Evolutionary conservation across 2,329 filamentous ascomycete species (phyloP).

Genomic region (Botrytis hyacinthi): DNA sequence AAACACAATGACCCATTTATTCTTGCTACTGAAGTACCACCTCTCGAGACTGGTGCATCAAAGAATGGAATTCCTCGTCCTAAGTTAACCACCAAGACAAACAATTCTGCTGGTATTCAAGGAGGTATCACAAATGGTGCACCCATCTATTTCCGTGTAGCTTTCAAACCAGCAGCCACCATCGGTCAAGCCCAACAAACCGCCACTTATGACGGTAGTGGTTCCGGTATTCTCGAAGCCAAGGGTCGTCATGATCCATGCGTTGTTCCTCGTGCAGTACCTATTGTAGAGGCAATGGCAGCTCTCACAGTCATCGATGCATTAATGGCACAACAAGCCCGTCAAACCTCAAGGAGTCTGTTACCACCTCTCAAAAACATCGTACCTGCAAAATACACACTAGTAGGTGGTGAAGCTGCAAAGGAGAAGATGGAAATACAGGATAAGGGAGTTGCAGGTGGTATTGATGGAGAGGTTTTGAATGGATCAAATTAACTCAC

Average conservation of each 20-base stretch:
- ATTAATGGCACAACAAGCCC: constrained; percentile 74
- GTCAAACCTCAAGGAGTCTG: constrained; percentile 48
- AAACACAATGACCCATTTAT: constrained; percentile 89
- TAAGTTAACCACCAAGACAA: constrained; percentile 80
- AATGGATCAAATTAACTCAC: constrained; percentile 1
- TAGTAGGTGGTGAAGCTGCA: constrained; percentile 27
- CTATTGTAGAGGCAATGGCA: constrained; percentile 90
- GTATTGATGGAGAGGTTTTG: neutral
- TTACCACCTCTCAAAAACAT: constrained; percentile 43
- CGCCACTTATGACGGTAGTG: constrained; percentile 69
- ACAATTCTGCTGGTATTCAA: constrained; percentile 93
- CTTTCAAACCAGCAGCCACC: constrained; percentile 92
- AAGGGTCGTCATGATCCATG: constrained; percentile 95
- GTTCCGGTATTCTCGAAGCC: constrained; percentile 74
- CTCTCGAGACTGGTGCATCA: constrained; percentile 47
- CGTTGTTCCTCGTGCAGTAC: constrained; percentile 77
- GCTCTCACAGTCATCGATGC: constrained; percentile 85
- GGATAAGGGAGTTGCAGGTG: constrained; percentile 23
- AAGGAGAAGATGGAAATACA: constrained; percentile 23
- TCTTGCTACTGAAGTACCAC: constrained; percentile 44
- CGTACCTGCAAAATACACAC: constrained; percentile 25
- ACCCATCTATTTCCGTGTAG: constrained; percentile 90
- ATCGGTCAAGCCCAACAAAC: constrained; percentile 88
- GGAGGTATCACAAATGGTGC: constrained; percentile 94
- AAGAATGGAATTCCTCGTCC: constrained; percentile 51